phyloP scores from a whole-genome alignment of 1,284 basidiomycete genomes.

The Ustilago hordei region DNA sequence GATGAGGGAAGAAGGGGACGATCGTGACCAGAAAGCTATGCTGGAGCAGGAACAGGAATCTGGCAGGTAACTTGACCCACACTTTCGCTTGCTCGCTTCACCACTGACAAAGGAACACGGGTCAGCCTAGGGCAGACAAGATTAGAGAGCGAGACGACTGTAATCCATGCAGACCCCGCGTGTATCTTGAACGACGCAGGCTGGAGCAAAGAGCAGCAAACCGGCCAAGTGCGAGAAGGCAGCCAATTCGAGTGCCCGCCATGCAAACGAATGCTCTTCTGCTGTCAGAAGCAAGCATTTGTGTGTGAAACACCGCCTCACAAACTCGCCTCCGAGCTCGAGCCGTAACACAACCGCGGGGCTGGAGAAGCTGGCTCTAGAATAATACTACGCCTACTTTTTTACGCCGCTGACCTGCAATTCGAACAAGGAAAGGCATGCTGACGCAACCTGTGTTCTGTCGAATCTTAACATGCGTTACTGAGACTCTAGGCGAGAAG shows the following conservation, averaged over 20 bases:
- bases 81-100: not conserved
- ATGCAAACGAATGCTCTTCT: constrained; percentile 2
- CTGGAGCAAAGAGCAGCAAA: not conserved
- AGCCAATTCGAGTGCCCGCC: not conserved
- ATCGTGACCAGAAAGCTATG: not conserved
- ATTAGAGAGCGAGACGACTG: not conserved
- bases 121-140: not conserved
- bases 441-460: not conserved
- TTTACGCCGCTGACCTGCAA: not conserved
- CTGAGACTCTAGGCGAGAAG: not conserved
- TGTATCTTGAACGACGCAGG: not conserved
- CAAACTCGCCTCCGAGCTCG: not conserved
- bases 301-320: not conserved
- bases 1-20: not conserved
- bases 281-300: not conserved
- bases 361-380: not conserved
- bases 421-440: not conserved
- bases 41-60: not conserved
- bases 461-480: not conserved
- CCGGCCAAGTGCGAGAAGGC: not conserved
- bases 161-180: constrained; percentile 3
- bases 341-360: not conserved
- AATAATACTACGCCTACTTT: not conserved
- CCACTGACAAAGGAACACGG: not conserved
- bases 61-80: not conserved